These are phyloP conservation scores for Pseudovirgaria hyperparasitica DNA, from an alignment of 2,329 filamentous ascomycete genomes.

Conservation along the genomic window DNA sequence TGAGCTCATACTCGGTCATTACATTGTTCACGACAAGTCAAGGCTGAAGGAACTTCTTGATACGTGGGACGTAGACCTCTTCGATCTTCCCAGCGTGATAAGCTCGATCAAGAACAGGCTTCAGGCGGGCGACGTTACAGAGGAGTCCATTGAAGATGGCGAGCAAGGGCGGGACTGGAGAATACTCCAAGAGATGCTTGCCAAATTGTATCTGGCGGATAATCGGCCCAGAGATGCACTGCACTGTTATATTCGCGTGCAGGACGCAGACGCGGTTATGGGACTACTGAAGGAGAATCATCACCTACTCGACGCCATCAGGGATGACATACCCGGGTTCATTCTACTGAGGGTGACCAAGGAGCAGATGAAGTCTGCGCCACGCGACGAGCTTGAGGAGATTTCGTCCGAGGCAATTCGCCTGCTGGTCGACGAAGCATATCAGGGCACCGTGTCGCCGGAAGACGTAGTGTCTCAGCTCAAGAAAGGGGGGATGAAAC, in stretches of 20 bases:
- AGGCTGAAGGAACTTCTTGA: conserved; percentile 70
- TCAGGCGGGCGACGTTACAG: conserved; percentile 57
- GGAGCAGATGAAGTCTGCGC: conserved; percentile 52
- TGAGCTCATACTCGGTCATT: conserved; percentile 79
- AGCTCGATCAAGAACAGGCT: conserved; percentile 73
- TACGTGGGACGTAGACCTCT: conserved; percentile 72
- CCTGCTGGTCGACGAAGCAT: conserved; percentile 79
- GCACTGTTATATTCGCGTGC: conserved; percentile 75
- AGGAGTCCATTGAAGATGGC: conserved; percentile 64
- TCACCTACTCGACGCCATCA: conserved; percentile 82
- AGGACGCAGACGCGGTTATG: conserved; percentile 86
- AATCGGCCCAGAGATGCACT: conserved; percentile 75
- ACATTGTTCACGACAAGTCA: conserved; percentile 64
- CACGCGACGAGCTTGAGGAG: conserved; percentile 59
- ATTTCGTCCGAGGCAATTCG: conserved; percentile 73
- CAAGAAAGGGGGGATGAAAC: conserved; percentile 41
- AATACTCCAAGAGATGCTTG: conserved; percentile 76
- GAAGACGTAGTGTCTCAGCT: conserved; percentile 69
- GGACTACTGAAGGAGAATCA: conserved; percentile 69
- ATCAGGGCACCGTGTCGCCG: conserved; percentile 73
- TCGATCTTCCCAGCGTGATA: conserved; percentile 64
- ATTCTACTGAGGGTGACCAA: conserved; percentile 74
- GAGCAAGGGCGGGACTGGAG: conserved; percentile 71
- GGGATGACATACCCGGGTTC: conserved; percentile 81
- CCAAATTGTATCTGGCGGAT: conserved; percentile 70